phyloP scores from a whole-genome alignment of 2,329 filamentous ascomycete species.

The Zymoseptoria passerinii region DNA sequence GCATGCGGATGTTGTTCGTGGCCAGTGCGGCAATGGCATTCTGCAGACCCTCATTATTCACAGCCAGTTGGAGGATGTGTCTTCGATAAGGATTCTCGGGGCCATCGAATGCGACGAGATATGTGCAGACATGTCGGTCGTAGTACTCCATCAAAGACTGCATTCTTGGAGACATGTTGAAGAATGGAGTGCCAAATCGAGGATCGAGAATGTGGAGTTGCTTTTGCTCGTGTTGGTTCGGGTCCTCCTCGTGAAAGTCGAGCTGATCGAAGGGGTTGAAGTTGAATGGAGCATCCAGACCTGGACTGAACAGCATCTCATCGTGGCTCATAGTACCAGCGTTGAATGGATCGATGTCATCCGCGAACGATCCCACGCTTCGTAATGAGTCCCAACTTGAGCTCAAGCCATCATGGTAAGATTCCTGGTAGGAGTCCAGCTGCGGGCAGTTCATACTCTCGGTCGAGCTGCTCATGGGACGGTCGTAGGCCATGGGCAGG shows the following conservation, averaged over 20 bases:
- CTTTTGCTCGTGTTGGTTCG: slow-evolving; percentile 15
- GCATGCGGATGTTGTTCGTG: slow-evolving; percentile 84
- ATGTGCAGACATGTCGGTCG: slow-evolving; percentile 82
- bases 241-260: slow-evolving; percentile 15
- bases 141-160: slow-evolving; percentile 91
- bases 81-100: slow-evolving; percentile 78
- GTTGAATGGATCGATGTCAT: slow-evolving; percentile 1
- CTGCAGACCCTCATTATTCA: slow-evolving; percentile 72
- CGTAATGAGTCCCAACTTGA: slow-evolving; percentile 41
- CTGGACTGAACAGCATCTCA: slow-evolving; percentile 28
- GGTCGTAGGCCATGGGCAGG: slow-evolving; percentile 15
- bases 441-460: slow-evolving; percentile 17
- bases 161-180: slow-evolving; percentile 64
- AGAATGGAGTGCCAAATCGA: slow-evolving; percentile 33
- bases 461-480: slow-evolving; percentile 11
- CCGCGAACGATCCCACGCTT: slow-evolving; percentile 17
- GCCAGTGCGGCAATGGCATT: slow-evolving; percentile 86
- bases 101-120: slow-evolving; percentile 84
- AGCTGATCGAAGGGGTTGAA: slow-evolving; percentile 15
- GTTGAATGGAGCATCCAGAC: slow-evolving; percentile 24
- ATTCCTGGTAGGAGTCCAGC: slow-evolving; percentile 33
- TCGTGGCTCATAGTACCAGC: slow-evolving; percentile 8
- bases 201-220: slow-evolving; percentile 23
- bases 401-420: slow-evolving; percentile 33
- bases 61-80: slow-evolving; percentile 70